Evolutionary conservation across 2,329 filamentous ascomycete genomes (phyloP).

Genomic region (Aureobasidium vineae): DNA sequence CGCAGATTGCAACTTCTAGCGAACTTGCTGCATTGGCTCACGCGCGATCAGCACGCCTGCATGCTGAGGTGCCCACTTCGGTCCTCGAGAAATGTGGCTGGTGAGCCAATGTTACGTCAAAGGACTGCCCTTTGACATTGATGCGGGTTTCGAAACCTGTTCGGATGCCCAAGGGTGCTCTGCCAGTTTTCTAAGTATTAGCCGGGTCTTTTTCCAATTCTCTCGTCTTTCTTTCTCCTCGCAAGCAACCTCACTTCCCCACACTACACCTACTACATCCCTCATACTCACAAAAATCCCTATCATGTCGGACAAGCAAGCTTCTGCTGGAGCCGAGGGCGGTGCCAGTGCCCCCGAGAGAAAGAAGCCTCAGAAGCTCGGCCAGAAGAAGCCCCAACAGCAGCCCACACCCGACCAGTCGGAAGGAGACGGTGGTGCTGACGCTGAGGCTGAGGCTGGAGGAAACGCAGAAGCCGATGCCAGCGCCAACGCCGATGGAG

Average conservation of each 20-base stretch:
- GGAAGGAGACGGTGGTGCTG: slow-evolving; percentile 39
- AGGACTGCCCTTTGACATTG: slow-evolving; percentile 21
- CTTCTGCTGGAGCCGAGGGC: slow-evolving; percentile 29
- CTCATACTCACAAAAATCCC: slow-evolving; percentile 31
- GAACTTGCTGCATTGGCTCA: slow-evolving; percentile 7
- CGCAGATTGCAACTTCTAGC: slow-evolving; percentile 10
- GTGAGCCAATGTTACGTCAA: slow-evolving; percentile 27
- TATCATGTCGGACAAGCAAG: slow-evolving; percentile 32
- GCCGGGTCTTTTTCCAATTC: slow-evolving; percentile 15
- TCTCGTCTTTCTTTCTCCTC: slow-evolving; percentile 5
- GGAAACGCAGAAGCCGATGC: slow-evolving; percentile 34
- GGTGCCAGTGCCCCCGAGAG: slow-evolving; percentile 35
- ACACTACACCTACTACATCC: slow-evolving; percentile 11
- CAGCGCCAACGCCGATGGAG: slow-evolving; percentile 47
- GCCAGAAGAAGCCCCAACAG: slow-evolving; percentile 44
- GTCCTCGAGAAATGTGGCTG: slow-evolving; percentile 26
- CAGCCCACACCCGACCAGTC: slow-evolving; percentile 48
- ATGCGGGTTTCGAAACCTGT: slow-evolving; percentile 26
- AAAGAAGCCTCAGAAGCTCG: slow-evolving; percentile 52
- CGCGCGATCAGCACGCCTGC: slow-evolving; percentile 24
- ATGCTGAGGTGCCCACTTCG: slow-evolving; percentile 21
- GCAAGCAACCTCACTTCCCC: neutral
- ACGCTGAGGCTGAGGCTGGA: slow-evolving; percentile 37
- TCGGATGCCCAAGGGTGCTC: slow-evolving; percentile 7
- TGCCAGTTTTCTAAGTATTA: slow-evolving; percentile 25